Conservation (phyloP, 495 filamentous ascomycete genomes). For the Annulohypoxylon nitens region DNA sequence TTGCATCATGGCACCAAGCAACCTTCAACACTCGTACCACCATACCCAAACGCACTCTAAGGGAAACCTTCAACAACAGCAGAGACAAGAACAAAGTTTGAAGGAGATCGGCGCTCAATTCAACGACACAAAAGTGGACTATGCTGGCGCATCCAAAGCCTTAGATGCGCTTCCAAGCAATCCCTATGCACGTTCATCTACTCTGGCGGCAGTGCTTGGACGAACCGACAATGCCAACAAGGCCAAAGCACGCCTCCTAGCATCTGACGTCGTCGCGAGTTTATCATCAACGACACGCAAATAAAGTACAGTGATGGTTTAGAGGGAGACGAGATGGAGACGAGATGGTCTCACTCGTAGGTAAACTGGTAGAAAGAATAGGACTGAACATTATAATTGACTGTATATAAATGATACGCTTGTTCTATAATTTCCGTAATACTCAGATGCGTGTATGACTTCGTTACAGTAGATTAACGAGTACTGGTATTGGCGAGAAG, state of each 20-base stretch:
- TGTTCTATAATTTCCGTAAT: too few relatives aligned
- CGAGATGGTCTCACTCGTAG: background rate
- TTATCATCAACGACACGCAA: background rate
- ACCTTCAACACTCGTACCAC: background rate
- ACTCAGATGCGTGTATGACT: too few relatives aligned
- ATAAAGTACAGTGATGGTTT: background rate
- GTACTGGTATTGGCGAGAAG: too few relatives aligned
- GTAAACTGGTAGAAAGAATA: background rate
- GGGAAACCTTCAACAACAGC: background rate
- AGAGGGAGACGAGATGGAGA: background rate
- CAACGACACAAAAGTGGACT: background rate
- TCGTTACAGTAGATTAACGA: too few relatives aligned
- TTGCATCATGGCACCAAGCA: constrained; percentile 6
- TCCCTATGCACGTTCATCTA: background rate
- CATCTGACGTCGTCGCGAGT: constrained; percentile 6
- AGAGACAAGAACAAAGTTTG: constrained; percentile 3
- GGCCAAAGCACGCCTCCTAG: constrained; percentile 5
- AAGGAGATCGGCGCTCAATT: constrained; percentile 35
- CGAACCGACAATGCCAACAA: constrained; percentile 6
- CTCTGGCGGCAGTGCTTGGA: constrained; percentile 16
- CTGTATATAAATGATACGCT: too few relatives aligned
- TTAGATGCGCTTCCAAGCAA: constrained; percentile 11
- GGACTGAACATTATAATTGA: background rate
- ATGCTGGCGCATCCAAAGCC: background rate
- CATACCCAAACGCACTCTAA: background rate